phyloP scores from a whole-genome alignment of 345 rosid species.

The Syzygium aromaticum region DNA sequence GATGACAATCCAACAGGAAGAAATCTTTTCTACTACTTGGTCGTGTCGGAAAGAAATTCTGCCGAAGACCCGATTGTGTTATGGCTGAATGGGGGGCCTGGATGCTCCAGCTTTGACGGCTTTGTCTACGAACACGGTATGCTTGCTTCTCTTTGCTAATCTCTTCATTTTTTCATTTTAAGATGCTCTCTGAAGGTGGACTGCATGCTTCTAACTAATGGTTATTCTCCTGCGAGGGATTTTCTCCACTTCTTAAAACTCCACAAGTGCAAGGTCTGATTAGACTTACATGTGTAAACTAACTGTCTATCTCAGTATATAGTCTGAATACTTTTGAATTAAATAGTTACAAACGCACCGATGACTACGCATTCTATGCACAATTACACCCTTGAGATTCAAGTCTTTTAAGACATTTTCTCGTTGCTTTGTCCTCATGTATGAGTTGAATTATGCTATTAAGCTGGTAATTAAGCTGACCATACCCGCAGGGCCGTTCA shows the following conservation, averaged over 20 bases:
- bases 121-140: constrained; percentile 32
- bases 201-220: background rate
- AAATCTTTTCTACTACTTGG: constrained; percentile 31
- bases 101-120: constrained; percentile 30
- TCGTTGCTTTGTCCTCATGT: background rate
- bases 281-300: background rate
- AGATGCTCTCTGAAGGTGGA: background rate
- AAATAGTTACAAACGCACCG: background rate
- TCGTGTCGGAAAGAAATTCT: constrained; percentile 18
- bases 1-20: constrained; percentile 13
- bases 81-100: constrained; percentile 37
- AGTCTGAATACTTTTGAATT: background rate
- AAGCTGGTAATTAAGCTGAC: background rate
- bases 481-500: constrained; percentile 14
- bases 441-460: background rate
- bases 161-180: background rate
- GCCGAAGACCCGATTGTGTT: constrained; percentile 19
- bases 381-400: background rate
- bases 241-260: background rate
- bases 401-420: background rate
- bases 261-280: background rate
- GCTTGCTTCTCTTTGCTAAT: background rate
- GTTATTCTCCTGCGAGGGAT: background rate
- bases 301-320: background rate
- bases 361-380: background rate